Percentiles rank a stretch among this genome's conserved stretches.
Evolutionary conservation across 176 grass and related monocot species (phyloP).

Genomic region (Eleusine coracana): DNA sequence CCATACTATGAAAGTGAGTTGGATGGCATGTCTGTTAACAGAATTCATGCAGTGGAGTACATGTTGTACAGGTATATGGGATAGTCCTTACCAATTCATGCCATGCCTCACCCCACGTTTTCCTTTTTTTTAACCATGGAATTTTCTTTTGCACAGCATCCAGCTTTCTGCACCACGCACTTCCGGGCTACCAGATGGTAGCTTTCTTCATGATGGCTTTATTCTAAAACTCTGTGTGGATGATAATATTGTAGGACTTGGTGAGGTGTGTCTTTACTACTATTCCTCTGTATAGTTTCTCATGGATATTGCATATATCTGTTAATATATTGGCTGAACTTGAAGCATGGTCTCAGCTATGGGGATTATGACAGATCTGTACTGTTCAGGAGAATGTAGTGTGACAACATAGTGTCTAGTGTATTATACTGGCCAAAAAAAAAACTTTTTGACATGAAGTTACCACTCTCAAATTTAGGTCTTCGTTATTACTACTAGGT

Average conservation of each 20-base stretch:
- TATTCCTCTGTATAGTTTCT: not conserved
- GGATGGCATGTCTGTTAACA: constrained; percentile 42
- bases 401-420: not conserved
- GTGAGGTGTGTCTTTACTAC: constrained; percentile 80
- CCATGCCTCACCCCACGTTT: not conserved
- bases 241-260: constrained; percentile 66
- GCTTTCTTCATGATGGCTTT: constrained; percentile 71
- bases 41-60: constrained; percentile 67
- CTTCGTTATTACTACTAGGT: not conserved
- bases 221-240: constrained; percentile 67
- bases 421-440: not conserved
- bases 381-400: constrained; percentile 10
- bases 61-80: constrained; percentile 77
- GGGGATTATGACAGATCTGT: not conserved
- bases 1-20: constrained; percentile 39
- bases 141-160: constrained; percentile 61
- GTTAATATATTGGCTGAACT: not conserved
- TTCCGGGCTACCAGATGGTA: constrained; percentile 59
- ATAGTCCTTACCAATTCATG: not conserved
- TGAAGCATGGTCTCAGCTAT: not conserved
- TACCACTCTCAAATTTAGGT: not conserved
- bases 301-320: constrained; percentile 11
- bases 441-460: not conserved
- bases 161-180: constrained; percentile 71
- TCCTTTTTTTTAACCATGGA: constrained; percentile 28